Evolutionary conservation across 2,329 filamentous ascomycete genomes (phyloP).

Genomic region (Xylaria sp.): DNA sequence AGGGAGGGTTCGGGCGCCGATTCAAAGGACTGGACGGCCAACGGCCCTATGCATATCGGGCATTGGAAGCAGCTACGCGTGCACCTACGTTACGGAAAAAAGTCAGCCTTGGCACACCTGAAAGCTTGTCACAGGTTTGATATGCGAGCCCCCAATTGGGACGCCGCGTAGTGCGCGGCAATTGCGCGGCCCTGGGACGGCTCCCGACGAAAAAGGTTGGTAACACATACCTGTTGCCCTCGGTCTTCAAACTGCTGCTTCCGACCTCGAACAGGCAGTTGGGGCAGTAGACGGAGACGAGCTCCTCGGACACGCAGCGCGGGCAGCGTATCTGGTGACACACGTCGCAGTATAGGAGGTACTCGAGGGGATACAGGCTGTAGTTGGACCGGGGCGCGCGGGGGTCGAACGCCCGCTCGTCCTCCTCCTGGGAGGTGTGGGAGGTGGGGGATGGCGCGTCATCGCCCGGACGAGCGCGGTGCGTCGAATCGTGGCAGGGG

Average conservation of each 20-base stretch:
- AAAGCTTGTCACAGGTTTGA: neutral
- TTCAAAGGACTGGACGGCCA: slow-evolving; percentile 74
- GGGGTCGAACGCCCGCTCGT: slow-evolving; percentile 82
- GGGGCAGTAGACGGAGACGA: slow-evolving; percentile 93
- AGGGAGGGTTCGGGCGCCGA: slow-evolving; percentile 50
- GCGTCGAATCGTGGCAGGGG: slow-evolving; percentile 50
- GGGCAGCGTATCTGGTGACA: slow-evolving; percentile 96
- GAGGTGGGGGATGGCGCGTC: slow-evolving; percentile 33
- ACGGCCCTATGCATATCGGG: slow-evolving; percentile 80
- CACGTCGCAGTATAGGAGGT: slow-evolving; percentile 95
- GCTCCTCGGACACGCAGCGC: slow-evolving; percentile 88
- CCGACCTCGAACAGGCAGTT: slow-evolving; percentile 95
- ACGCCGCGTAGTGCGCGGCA: neutral
- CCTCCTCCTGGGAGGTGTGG: slow-evolving; percentile 42
- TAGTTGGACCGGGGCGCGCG: slow-evolving; percentile 83
- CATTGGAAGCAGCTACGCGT: slow-evolving; percentile 96
- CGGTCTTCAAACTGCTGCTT: slow-evolving; percentile 86
- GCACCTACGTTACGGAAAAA: slow-evolving; percentile 59
- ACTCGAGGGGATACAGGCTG: slow-evolving; percentile 89
- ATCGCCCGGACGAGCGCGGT: slow-evolving; percentile 33
- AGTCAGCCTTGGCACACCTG: slow-evolving; percentile 4
- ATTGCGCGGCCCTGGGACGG: neutral
- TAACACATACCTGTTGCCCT: slow-evolving; percentile 80
- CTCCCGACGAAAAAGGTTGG: neutral
- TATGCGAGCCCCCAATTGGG: neutral